phyloP scores from a whole-genome alignment of 2,329 filamentous ascomycete species.

The Epichloe brachyelytri region DNA sequence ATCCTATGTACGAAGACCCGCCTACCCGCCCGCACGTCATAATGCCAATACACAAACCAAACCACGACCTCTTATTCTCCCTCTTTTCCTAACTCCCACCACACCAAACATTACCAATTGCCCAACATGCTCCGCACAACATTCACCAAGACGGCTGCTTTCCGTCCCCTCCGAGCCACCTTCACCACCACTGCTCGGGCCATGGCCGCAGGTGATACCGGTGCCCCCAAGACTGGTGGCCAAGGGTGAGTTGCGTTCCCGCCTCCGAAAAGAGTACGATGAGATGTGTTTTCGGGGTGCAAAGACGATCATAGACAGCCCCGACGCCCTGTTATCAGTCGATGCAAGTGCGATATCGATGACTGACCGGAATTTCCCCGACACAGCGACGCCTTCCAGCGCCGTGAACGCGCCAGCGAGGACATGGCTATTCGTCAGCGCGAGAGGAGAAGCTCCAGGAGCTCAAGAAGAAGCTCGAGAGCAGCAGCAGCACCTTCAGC shows the following conservation, averaged over 20 bases:
- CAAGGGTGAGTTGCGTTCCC: constrained; percentile 31
- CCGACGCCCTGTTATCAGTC: not conserved
- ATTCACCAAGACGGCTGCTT: constrained; percentile 39
- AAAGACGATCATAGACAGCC: not conserved
- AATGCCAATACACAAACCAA: not conserved
- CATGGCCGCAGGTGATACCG: constrained; percentile 61
- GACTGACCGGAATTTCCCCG: constrained; percentile 2
- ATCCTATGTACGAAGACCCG: not conserved
- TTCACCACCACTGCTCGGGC: constrained; percentile 51
- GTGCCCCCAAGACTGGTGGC: constrained; percentile 41
- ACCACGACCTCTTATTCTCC: constrained; percentile 3
- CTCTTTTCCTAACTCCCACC: constrained; percentile 4
- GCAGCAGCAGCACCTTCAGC: constrained; percentile 72
- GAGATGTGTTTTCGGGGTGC: not conserved
- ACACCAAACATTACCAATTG: constrained; percentile 6
- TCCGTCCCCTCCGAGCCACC: constrained; percentile 41
- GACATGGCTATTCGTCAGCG: constrained; percentile 73
- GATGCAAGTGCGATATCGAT: not conserved
- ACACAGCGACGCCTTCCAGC: constrained; percentile 76
- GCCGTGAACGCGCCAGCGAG: constrained; percentile 79
- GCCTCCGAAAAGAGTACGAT: not conserved
- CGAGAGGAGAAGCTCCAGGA: constrained; percentile 80
- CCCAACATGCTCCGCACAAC: constrained; percentile 54
- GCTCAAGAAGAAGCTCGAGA: constrained; percentile 60
- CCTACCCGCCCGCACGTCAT: constrained; percentile 4